Evolutionary conservation across 176 grass and related monocot species (phyloP).

Genomic region (Alopecurus myosuroides): DNA sequence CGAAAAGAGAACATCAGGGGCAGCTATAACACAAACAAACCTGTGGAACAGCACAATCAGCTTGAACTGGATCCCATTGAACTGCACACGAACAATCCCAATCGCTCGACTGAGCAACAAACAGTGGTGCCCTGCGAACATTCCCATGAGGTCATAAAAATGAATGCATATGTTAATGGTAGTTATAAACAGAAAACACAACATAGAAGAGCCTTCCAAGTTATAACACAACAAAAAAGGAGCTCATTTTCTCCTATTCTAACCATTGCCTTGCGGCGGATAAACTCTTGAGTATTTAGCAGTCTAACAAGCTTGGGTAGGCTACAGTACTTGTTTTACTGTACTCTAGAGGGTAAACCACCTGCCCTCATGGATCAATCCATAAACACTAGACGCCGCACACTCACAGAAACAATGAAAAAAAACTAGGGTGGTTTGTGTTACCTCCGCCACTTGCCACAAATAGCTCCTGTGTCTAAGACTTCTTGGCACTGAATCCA

Average conservation of each 20-base stretch:
- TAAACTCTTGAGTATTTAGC: neutral
- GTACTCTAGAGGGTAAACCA: neutral
- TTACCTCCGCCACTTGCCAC: constrained; percentile 83
- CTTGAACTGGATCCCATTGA: constrained; percentile 67
- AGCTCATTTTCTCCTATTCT: neutral
- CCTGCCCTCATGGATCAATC: neutral
- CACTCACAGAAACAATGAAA: neutral
- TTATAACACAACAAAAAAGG: neutral
- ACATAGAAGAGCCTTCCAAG: neutral
- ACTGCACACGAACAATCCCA: constrained; percentile 79
- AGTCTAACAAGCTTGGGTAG: neutral
- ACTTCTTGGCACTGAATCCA: constrained; percentile 68
- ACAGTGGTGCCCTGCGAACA: constrained; percentile 51
- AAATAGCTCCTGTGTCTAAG: constrained; percentile 40
- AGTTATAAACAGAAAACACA: neutral
- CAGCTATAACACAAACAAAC: constrained; percentile 16
- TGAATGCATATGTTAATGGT: neutral
- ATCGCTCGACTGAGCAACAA: constrained; percentile 50
- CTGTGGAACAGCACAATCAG: constrained; percentile 91
- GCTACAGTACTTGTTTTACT: neutral
- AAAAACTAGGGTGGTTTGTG: neutral
- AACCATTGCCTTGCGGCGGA: neutral
- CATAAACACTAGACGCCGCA: neutral
- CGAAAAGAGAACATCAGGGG: neutral
- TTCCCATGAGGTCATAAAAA: constrained; percentile 3